Base-by-base conservation (phyloP, 768 basidiomycete species). In the Agrocybe pediades region DNA sequence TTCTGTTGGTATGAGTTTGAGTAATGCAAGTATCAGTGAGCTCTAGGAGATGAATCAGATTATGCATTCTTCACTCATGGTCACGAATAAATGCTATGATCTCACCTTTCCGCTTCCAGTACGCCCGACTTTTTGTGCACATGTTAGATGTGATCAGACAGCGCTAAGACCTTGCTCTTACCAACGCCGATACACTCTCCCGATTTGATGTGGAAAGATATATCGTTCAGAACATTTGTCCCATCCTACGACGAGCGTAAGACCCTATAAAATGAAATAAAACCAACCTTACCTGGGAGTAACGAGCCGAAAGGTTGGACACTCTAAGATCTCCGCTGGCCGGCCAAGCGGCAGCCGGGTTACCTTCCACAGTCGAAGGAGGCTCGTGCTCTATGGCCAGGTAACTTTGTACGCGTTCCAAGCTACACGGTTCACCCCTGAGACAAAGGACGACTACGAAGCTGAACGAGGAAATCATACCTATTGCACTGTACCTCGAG, bases 371-470 rank as follows among this genome's bases (percentile, higher is more conserved):
- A 0, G 72, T 72, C 0, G 73, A 53, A 53, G 71, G 68, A 2
- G 76, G 75, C 62, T 88, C 85, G 47, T 83, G 81, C 36, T 86
- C 85, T 55, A 86, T 84, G 21, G 72, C 63, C 19, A 86, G 63
- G 62, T 85, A 87, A 1, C 65, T 86, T 51, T 88, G 81, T 2
- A 94, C 85, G 52, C 93, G 87, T 62, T 95, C 92, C 29, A 68
- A 25, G 36, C 65, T 67, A 42, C 1, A 6, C 25, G 24, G 41
- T 21, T 19, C 44, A 47, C 13, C 25, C 29, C 30, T 19, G n/a
- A 40, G 7, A 25, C 1, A 25, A 4, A 16, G 1, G 9, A 16
- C 8, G 4, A 9, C 24, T 15, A 49, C n/a, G 29, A 15, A 21
- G n/a, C n/a, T 13, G 11, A 24, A 27, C 39, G 3, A 8, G 16